phyloP scores from a whole-genome alignment of 1,284 basidiomycete species.

The Ganoderma multipileum region DNA sequence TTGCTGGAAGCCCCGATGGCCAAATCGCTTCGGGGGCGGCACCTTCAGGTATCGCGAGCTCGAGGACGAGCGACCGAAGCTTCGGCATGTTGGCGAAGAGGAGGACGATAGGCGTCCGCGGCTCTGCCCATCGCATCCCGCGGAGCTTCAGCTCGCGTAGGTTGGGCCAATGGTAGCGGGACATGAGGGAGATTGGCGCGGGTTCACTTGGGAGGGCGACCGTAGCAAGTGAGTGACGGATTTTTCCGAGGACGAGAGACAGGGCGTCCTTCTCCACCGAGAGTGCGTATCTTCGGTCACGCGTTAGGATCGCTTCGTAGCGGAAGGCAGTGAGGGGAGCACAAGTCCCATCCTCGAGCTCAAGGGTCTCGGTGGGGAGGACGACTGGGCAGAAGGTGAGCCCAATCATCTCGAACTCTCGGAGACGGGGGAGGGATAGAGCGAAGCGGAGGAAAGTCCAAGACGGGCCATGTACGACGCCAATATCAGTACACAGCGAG shows the following conservation, averaged over 20 bases:
- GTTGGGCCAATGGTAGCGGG: background rate
- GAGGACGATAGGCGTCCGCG: background rate
- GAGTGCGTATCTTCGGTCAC: background rate
- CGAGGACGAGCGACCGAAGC: background rate
- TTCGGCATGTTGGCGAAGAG: background rate
- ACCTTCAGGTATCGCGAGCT: background rate
- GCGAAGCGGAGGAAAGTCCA: background rate
- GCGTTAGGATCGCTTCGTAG: background rate
- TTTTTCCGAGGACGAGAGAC: background rate
- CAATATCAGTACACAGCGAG: background rate
- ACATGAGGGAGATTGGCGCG: background rate
- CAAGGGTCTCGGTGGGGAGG: background rate
- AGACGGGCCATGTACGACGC: background rate
- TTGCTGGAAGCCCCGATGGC: background rate
- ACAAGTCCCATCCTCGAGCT: background rate
- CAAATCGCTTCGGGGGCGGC: background rate
- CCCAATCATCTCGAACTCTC: background rate
- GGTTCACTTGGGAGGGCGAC: background rate
- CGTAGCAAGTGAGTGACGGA: background rate
- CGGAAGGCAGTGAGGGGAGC: background rate
- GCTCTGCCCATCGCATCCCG: background rate
- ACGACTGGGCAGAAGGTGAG: background rate
- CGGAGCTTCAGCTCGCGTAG: background rate
- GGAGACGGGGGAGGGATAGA: background rate
- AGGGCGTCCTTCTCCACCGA: background rate